Base-by-base conservation (phyloP, 2,329 filamentous ascomycete genomes). In the Cercospora sp. region DNA sequence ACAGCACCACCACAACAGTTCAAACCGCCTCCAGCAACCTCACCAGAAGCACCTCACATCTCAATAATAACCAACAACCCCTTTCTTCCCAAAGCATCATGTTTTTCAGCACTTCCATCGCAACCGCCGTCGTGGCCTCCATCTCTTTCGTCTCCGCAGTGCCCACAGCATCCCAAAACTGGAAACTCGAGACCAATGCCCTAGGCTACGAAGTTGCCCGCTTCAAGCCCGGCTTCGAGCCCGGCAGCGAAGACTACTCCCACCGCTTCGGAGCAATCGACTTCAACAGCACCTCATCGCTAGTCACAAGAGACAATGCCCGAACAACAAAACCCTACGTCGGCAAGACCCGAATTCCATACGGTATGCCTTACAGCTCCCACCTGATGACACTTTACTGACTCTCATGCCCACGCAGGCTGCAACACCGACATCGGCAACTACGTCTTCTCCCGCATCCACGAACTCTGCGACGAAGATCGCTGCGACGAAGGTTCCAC, bases 341-440 rank as follows among this genome's bases (percentile, higher is more conserved):
- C 13, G 63, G 63, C 31, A 33, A 59, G 30, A 57, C 51, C n/a
- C 16, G 55, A 45, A 64, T 64, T 51, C 48, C 63, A 3, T 64
- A 58, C 8, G 63, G 63, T 64, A 18, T 18, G 60, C 3, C 16
- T 57, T 36, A 16, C 31, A 33, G 10, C 31, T 31, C 30, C 9
- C 9, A 31, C 8, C 9, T 4, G 10, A 12, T 33, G 10, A 2
- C 10, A 13, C n/a, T 18, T 20, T 45, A 45, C 31, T 60, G 33
- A 36, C n/a, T 23, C 16, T 13, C 26, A 23, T n/a, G 4, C 33
- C 13, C 33, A 36, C 33, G 8, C 51, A 64, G 63, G 63, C 20
- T 64, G 63, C 51, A 59, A 64, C 51, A 64, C 51, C 13, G 51
- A 64, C 63, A 64, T 64, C 8, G 51, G 51, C 26, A 59, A 45